Percentiles rank a stretch among this genome's conserved stretches.
phyloP scores from a whole-genome alignment of 108 stramenopile genomes.

The Aurantiochytrium sp. region DNA sequence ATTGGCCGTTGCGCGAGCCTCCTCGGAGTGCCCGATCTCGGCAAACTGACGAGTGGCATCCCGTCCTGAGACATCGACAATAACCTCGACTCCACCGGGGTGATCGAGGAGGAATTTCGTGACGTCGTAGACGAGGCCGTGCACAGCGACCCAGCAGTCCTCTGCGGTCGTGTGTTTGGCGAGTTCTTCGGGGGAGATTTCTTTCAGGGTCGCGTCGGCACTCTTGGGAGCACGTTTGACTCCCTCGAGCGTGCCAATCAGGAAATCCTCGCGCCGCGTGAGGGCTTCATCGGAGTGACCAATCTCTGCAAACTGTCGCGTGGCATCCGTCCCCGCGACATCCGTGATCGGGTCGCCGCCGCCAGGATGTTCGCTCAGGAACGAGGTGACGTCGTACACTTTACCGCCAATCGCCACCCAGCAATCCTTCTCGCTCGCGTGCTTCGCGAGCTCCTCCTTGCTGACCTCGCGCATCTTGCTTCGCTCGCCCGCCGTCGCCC shows the following conservation, averaged over 20 bases:
- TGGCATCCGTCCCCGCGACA: constrained; percentile 30
- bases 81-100: constrained; percentile 46
- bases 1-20: background rate
- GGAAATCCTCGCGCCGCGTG: background rate
- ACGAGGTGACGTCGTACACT: constrained; percentile 52
- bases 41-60: constrained; percentile 36
- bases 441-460: constrained; percentile 12
- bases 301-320: background rate
- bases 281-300: background rate
- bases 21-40: constrained; percentile 22
- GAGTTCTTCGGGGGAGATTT: background rate
- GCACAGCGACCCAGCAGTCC: background rate
- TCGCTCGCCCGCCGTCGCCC: background rate
- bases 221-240: background rate
- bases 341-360: constrained; percentile 40
- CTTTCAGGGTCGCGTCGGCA: background rate
- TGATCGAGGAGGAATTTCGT: constrained; percentile 44
- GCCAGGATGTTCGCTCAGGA: constrained; percentile 44
- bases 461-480: background rate
- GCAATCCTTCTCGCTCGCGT: background rate
- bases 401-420: constrained; percentile 28
- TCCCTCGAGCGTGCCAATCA: constrained; percentile 7
- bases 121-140: constrained; percentile 55
- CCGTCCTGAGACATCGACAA: constrained; percentile 32
- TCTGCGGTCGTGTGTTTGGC: background rate